Percentiles rank a stretch among this genome's conserved stretches.
Conservation (phyloP, 2,329 filamentous ascomycete genomes). For the Penicillium sp. region DNA sequence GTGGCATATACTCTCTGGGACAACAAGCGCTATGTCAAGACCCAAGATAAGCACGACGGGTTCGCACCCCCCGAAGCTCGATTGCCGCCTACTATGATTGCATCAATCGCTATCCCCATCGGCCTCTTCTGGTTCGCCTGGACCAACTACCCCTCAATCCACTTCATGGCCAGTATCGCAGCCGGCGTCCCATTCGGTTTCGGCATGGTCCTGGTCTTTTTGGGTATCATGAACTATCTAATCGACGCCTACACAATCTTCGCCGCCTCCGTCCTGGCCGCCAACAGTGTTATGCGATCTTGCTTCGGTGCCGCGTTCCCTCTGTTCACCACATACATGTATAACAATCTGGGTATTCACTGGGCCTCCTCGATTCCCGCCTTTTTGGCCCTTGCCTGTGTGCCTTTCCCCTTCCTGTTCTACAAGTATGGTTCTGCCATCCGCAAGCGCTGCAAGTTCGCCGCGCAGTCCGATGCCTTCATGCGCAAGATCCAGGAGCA, state of each 20-base stretch:
- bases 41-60: slow-evolving; percentile 22
- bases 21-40: slow-evolving; percentile 30
- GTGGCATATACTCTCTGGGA: slow-evolving; percentile 29
- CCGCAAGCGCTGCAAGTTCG: slow-evolving; percentile 29
- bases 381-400: slow-evolving; percentile 30
- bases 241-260: slow-evolving; percentile 34
- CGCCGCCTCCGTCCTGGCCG: slow-evolving; percentile 30
- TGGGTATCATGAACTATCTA: slow-evolving; percentile 33
- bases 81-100: slow-evolving; percentile 32
- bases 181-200: slow-evolving; percentile 32
- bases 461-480: slow-evolving; percentile 39
- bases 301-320: slow-evolving; percentile 32
- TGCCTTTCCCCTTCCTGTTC: slow-evolving; percentile 33
- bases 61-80: slow-evolving; percentile 34
- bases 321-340: slow-evolving; percentile 34
- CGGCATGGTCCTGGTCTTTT: slow-evolving; percentile 31
- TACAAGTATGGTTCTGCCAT: slow-evolving; percentile 31
- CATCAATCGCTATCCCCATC: slow-evolving; percentile 29
- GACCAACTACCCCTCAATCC: slow-evolving; percentile 33
- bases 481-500: slow-evolving; percentile 41
- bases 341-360: slow-evolving; percentile 29
- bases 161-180: slow-evolving; percentile 30
- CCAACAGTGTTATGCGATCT: slow-evolving; percentile 31
- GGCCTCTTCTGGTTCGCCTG: slow-evolving; percentile 40
- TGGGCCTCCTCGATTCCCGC: slow-evolving; percentile 32